These are phyloP conservation scores for Cladosporium sp. DNA, from an alignment of 2,329 filamentous ascomycete genomes.

Conservation along the genomic window DNA sequence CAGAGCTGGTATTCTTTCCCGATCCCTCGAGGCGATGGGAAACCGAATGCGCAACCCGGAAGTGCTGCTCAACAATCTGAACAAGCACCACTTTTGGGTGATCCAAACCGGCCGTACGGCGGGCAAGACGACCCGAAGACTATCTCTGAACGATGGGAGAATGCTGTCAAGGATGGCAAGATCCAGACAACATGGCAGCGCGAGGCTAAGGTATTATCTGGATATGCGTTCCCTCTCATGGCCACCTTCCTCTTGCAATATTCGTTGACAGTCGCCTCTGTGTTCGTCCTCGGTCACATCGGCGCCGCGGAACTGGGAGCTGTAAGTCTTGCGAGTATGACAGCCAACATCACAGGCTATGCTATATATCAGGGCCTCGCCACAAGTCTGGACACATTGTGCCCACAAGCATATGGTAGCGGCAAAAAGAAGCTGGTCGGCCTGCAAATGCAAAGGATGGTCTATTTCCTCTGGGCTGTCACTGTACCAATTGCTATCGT, in stretches of 20 bases:
- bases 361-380: conserved; percentile 62
- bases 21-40: conserved; percentile 10
- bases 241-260: conserved; percentile 49
- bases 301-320: conserved; percentile 48
- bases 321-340: conserved; percentile 48
- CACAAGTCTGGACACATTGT: conserved; percentile 86
- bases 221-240: conserved; percentile 46
- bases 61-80: conserved; percentile 17
- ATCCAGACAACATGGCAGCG: conserved; percentile 89
- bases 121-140: conserved; percentile 52
- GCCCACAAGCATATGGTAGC: conserved; percentile 88
- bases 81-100: conserved; percentile 25
- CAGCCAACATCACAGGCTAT: conserved; percentile 48
- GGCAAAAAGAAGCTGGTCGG: conserved; percentile 86
- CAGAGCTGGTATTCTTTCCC: conserved; percentile 16
- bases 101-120: conserved; percentile 42
- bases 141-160: conserved; percentile 75
- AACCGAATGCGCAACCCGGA: not conserved
- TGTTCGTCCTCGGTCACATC: conserved; percentile 49
- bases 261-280: conserved; percentile 45
- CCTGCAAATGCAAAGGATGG: conserved; percentile 76
- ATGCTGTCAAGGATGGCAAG: conserved; percentile 74
- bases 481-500: conserved; percentile 71
- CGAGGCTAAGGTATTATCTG: conserved; percentile 73
- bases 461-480: conserved; percentile 69